Evolutionary conservation across 2,329 filamentous ascomycete genomes (phyloP).

Genomic region (Fusarium ramigenum): DNA sequence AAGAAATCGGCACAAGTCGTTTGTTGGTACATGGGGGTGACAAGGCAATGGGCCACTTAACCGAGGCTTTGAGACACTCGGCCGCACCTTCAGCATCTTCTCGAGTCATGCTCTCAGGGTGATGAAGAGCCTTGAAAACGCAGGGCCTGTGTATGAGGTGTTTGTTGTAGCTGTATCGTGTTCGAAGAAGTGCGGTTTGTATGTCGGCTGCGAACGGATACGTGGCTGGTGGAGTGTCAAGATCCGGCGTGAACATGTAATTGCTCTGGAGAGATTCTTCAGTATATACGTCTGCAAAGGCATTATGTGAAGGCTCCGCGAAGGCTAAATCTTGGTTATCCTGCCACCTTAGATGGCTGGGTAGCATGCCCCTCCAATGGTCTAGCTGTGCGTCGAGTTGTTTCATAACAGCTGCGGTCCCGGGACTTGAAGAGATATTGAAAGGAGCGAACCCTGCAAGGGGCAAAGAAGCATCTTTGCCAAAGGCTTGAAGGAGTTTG

Average conservation of each 20-base stretch:
- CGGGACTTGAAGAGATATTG: conserved; percentile 19
- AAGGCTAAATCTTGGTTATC: conserved; percentile 55
- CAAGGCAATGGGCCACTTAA: conserved; percentile 69
- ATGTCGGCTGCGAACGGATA: conserved; percentile 65
- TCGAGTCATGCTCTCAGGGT: conserved; percentile 60
- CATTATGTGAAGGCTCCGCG: conserved; percentile 29
- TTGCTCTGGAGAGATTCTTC: conserved; percentile 31
- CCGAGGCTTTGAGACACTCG: conserved; percentile 64
- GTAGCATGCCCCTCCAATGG: conserved; percentile 66
- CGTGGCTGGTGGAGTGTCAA: conserved; percentile 39
- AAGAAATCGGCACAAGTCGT: conserved; percentile 65
- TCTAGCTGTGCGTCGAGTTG: conserved; percentile 64
- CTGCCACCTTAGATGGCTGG: conserved; percentile 64
- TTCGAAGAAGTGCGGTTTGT: conserved; percentile 65
- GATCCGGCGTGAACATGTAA: conserved; percentile 39
- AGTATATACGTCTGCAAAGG: conserved; percentile 32
- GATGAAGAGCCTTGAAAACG: conserved; percentile 68
- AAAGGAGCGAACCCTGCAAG: conserved; percentile 32
- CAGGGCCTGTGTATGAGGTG: conserved; percentile 67
- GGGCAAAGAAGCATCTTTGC: conserved; percentile 7
- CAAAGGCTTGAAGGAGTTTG: conserved; percentile 33
- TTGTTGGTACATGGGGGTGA: conserved; percentile 66
- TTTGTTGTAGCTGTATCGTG: conserved; percentile 67
- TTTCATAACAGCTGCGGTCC: conserved; percentile 52
- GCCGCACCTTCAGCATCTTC: conserved; percentile 66